Percentiles rank a stretch among this genome's conserved stretches.
These are phyloP conservation scores for Solanum tarapatanum DNA, from an alignment of 257 asterid species.

Conservation along the genomic window DNA sequence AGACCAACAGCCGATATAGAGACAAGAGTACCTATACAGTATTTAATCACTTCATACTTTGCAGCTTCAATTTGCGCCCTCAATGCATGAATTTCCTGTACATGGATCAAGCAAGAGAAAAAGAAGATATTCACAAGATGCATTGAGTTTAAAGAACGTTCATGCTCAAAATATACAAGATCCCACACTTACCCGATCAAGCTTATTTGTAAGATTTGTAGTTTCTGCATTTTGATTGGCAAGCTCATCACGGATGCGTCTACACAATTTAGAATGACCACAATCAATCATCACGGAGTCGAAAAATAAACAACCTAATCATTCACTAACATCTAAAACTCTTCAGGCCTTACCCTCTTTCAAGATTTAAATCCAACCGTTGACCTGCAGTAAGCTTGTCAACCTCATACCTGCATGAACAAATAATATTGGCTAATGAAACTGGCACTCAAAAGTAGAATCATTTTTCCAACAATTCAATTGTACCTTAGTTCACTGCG, in stretches of 20 bases:
- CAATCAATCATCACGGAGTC: neutral
- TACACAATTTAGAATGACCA: neutral
- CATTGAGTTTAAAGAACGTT: neutral
- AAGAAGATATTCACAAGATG: neutral
- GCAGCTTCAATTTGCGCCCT: conserved; percentile 53
- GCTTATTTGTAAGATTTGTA: conserved; percentile 38
- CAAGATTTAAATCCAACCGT: conserved; percentile 61
- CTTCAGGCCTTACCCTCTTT: conserved; percentile 31
- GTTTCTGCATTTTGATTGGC: conserved; percentile 40
- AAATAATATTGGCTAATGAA: neutral
- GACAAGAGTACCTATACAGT: conserved; percentile 48
- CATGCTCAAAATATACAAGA: neutral
- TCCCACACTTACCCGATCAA: conserved; percentile 31
- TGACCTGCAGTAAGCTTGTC: conserved; percentile 54
- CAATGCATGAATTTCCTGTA: conserved; percentile 44
- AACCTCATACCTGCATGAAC: conserved; percentile 38
- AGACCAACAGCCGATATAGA: conserved; percentile 47
- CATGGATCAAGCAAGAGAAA: neutral
- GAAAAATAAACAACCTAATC: neutral
- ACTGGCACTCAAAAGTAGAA: neutral
- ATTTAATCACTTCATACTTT: conserved; percentile 47
- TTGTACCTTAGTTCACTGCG: conserved; percentile 51
- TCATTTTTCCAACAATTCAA: neutral
- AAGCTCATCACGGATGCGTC: conserved; percentile 49
- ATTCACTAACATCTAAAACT: neutral